Conservation (phyloP, 1,284 basidiomycete species). For the Ustilago xerochloae region DNA sequence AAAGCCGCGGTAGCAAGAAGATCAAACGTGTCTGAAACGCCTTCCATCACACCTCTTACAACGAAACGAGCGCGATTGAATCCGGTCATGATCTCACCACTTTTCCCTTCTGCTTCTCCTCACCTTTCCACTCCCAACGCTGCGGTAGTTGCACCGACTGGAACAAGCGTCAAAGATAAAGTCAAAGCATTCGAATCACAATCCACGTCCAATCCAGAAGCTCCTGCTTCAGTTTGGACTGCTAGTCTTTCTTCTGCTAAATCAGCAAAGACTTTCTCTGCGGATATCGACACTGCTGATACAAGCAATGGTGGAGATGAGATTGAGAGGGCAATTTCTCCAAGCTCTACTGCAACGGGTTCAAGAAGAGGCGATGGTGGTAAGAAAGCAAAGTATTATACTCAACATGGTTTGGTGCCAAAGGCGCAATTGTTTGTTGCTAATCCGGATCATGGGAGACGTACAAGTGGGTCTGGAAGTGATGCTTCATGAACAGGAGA, state of each 20-base stretch:
- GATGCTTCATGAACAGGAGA: not conserved
- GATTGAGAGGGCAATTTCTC: slow-evolving; percentile 7
- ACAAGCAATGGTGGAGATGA: not conserved
- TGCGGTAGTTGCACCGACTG: not conserved
- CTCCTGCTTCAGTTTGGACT: slow-evolving; percentile 21
- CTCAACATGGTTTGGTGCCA: slow-evolving; percentile 46
- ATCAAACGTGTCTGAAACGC: slow-evolving; percentile 46
- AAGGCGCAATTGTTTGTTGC: slow-evolving; percentile 58
- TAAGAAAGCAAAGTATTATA: not conserved
- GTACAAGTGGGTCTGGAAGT: not conserved
- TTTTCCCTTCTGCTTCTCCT: slow-evolving; percentile 33
- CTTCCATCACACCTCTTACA: slow-evolving; percentile 55
- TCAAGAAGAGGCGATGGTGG: slow-evolving; percentile 1
- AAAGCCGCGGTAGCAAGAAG: not conserved
- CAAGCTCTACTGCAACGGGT: not conserved
- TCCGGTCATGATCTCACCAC: slow-evolving; percentile 47
- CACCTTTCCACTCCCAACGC: not conserved
- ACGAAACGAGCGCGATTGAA: slow-evolving; percentile 59
- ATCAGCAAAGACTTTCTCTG: not conserved
- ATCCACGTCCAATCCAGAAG: not conserved
- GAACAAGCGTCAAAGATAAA: slow-evolving; percentile 50
- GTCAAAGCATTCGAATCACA: slow-evolving; percentile 50
- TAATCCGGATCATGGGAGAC: slow-evolving; percentile 46
- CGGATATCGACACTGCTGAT: not conserved
- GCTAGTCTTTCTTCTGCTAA: slow-evolving; percentile 22